Base-by-base conservation (phyloP, 495 filamentous ascomycete genomes). In the Podospora australis region DNA sequence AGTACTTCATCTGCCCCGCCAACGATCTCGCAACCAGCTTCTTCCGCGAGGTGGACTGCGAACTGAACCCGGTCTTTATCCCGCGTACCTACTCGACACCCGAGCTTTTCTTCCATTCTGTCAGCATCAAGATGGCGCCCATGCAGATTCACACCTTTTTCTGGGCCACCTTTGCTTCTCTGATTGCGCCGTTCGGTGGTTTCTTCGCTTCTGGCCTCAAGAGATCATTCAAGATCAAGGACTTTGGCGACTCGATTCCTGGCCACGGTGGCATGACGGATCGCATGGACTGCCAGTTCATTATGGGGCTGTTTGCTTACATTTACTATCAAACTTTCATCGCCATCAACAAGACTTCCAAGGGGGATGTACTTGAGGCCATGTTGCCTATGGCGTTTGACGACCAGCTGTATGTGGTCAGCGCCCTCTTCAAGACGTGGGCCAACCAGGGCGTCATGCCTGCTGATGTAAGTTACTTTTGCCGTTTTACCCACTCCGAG, bases 301-400 rank as follows among this genome's bases (percentile, higher is more conserved):
- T 96, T 71, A 99, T 99, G 94, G 94, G 94, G 8, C 88, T 96
- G 73, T 97, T 99, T 58, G 80, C 94, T 10, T 97, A 86, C 69
- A 87, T 99, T 75, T 99, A 99, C 69, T 97, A 92, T 69, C 88
- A 95, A 66, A 90, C 88, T 59, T 99, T 99, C 65, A 92, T 99
- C 61, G 90, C 90, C 7, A 74, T 87, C 14, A 80, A 90, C 69
- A 85, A 84, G 57, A 81, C 85, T 7, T 86, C 74, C 47, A 83
- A 94, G 10, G 91, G 89, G 3, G 81, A 80, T 41, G 83, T 97
- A 24, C 84, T 99, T 53, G 90, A 97, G 72, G 76, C 78, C 26
- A 89, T 84, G 24, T 91, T 97, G 56, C 90, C 81, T 7, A 64
- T 99, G 48, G 80, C 81, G 0, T 64, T 79, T 1, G 88, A 95